Evolutionary conservation across 257 asterid species (phyloP).

Genomic region (Craterostigma plantagineum): DNA sequence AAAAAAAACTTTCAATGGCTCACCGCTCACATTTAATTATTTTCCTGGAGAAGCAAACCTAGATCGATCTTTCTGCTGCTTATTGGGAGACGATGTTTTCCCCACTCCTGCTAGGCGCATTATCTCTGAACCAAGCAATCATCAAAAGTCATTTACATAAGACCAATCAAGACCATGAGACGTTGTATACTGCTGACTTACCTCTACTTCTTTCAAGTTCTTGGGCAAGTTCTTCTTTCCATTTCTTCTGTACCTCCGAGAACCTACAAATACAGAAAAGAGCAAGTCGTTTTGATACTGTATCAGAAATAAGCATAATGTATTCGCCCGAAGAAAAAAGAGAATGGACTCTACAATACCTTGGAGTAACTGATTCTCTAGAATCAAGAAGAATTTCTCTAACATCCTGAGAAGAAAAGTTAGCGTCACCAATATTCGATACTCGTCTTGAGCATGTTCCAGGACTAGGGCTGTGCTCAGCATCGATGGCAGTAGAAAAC

Average conservation of each 20-base stretch:
- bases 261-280: slow-evolving; percentile 36
- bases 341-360: slow-evolving; percentile 22
- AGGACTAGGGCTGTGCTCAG: slow-evolving; percentile 46
- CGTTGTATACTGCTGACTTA: slow-evolving; percentile 13
- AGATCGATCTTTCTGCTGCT: neutral
- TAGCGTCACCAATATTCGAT: slow-evolving; percentile 40
- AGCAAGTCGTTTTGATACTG: no score
- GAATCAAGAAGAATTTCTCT: slow-evolving; percentile 40
- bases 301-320: no score
- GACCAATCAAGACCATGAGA: neutral
- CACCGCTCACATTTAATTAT: no score
- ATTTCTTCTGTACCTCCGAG: slow-evolving; percentile 61
- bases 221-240: slow-evolving; percentile 97
- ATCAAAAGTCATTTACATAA: no score
- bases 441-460: slow-evolving; percentile 43
- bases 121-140: neutral
- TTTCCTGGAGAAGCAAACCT: no score
- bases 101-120: slow-evolving; percentile 1
- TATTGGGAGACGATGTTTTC: neutral
- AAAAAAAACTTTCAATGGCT: no score
- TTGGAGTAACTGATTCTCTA: slow-evolving; percentile 52
- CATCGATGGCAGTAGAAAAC: slow-evolving; percentile 57
- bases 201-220: slow-evolving; percentile 88
- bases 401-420: slow-evolving; percentile 31
- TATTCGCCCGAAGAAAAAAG: neutral